Base-by-base conservation (phyloP, 805 yeast genomes). In the Schwanniomyces polymorphus region DNA sequence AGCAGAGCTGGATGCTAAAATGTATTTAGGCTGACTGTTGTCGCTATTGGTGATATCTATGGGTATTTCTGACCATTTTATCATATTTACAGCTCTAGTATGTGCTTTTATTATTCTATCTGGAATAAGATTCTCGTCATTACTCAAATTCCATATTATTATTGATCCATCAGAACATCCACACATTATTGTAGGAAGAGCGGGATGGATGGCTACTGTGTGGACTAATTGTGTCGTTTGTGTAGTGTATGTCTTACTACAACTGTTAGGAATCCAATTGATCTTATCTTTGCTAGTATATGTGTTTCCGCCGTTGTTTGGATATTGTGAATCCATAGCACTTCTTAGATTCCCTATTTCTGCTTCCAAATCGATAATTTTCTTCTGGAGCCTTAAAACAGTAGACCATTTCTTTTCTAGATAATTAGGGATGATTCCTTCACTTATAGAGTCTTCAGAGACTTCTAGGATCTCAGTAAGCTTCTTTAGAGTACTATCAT, bases 371-470 rank as follows among this genome's bases (percentile, higher is more conserved):
- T 85, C 92, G 47, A 85, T 69, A 38, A 85, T 84, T 56, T 81
- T 78, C 51, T 83, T 79, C 65, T 92, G 97, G 27, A 92, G 72
- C 40, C 96, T 72, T 27, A 89, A 75, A 4, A 91, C 92, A 0
- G 96, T 84, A 0, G 85, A 76, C 97, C 97, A 91, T 68, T 91
- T 91, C 65, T 85, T 86, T 55, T 86, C 89, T 34, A 89, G 68
- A 49, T 72, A 74, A 51, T 70, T 61, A 42, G 72, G 66, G 9
- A 72, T 67, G 5, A 69, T 55, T 27, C 53, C 57, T 9, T 74
- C 58, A 44, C 55, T 62, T 69, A 44, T 46, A 17, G 41, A 37
- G 41, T 42, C 35, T 31, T 42, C 38, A 25, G 49, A 53, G 17
- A 48, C 53, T 10, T 51, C 48, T 44, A 48, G 49, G 18, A 23